Conservation (phyloP, 305 asterid genomes). For the Plantago coronopus region DNA sequence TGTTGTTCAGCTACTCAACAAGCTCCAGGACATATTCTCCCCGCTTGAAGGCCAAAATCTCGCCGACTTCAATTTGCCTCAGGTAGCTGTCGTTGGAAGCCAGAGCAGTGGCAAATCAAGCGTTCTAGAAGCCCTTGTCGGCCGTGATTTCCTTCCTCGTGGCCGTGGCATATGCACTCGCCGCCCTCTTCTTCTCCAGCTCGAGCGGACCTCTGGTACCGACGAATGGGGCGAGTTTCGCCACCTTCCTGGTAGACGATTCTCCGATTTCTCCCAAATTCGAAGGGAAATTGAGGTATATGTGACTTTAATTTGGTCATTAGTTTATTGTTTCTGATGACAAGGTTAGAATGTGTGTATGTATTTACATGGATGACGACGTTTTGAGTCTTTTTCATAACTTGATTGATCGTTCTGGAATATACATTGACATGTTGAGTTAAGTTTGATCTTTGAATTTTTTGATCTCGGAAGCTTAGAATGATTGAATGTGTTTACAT, state of each 20-base stretch:
- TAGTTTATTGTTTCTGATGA: too few relatives aligned
- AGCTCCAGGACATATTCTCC: conserved; percentile 33
- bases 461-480: too few relatives aligned
- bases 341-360: too few relatives aligned
- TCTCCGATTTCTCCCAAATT: conserved; percentile 27
- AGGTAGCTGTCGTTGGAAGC: conserved; percentile 37
- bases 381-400: too few relatives aligned
- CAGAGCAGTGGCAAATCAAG: conserved; percentile 40
- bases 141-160: conserved; percentile 38
- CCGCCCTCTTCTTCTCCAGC: conserved; percentile 34
- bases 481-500: too few relatives aligned
- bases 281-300: conserved; percentile 34
- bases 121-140: conserved; percentile 36
- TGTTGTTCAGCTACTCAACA: conserved; percentile 29
- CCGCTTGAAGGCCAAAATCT: conserved; percentile 17
- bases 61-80: conserved; percentile 27
- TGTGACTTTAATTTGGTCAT: too few relatives aligned
- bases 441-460: too few relatives aligned
- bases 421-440: not conserved
- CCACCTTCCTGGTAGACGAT: conserved; percentile 28
- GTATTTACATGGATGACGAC: too few relatives aligned
- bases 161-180: conserved; percentile 36
- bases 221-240: conserved; percentile 35
- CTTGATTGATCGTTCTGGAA: not conserved
- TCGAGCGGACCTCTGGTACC: conserved; percentile 5